phyloP scores from a whole-genome alignment of 169 alveolate genomes.

The Plasmodium vivax region DNA sequence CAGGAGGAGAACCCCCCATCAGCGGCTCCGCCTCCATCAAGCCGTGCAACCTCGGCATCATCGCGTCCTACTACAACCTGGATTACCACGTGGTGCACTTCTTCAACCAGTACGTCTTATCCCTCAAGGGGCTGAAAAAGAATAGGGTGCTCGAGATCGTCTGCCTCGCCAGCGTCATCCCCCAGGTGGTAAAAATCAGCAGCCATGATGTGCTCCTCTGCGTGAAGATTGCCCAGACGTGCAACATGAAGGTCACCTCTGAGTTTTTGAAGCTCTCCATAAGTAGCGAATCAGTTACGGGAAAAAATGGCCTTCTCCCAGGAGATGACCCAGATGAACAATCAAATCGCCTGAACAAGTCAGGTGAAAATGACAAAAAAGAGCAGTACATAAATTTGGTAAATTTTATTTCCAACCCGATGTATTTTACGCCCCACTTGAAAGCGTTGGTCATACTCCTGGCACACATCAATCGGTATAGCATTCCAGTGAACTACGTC shows the following conservation, averaged over 20 bases:
- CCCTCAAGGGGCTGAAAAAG: constrained; percentile 28
- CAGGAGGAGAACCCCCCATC: not conserved
- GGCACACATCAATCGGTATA: constrained; percentile 95
- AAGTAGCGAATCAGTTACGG: constrained; percentile 26
- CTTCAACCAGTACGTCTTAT: constrained; percentile 54
- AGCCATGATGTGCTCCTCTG: constrained; percentile 30
- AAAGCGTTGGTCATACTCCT: constrained; percentile 87
- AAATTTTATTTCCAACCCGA: constrained; percentile 53
- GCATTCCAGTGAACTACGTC: constrained; percentile 87
- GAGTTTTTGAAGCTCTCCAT: constrained; percentile 43
- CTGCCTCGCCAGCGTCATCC: constrained; percentile 64
- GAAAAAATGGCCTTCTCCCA: constrained; percentile 74
- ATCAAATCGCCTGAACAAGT: not conserved
- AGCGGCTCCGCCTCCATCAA: constrained; percentile 78
- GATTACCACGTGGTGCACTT: constrained; percentile 59
- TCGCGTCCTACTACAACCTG: constrained; percentile 39
- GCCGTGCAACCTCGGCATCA: constrained; percentile 89
- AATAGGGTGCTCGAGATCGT: constrained; percentile 36
- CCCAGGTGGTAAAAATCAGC: constrained; percentile 77
- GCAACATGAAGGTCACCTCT: constrained; percentile 25
- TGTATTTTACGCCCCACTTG: constrained; percentile 37
- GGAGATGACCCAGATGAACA: constrained; percentile 71
- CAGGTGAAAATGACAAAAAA: constrained; percentile 17
- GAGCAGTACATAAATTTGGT: constrained; percentile 15
- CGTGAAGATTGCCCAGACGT: constrained; percentile 38